phyloP scores from a whole-genome alignment of 768 basidiomycete genomes.

The Fomitopsis serialis region DNA sequence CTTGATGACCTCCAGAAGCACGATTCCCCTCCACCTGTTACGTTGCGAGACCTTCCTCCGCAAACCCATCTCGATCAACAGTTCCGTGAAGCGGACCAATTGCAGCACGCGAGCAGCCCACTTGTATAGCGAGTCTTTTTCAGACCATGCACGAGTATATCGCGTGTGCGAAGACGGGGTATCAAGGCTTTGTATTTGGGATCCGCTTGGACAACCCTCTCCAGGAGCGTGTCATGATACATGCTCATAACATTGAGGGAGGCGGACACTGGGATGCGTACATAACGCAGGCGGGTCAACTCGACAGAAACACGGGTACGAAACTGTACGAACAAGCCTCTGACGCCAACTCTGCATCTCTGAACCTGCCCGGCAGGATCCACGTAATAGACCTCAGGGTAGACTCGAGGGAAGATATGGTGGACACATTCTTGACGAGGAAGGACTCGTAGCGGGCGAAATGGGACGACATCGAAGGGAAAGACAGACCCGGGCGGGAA shows the following conservation, averaged over 20 bases:
- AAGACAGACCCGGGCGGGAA: conserved; percentile 1
- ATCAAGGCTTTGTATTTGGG: conserved; percentile 73
- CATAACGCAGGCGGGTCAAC: conserved; percentile 4
- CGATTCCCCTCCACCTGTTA: conserved; percentile 68
- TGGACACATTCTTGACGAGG: conserved; percentile 77
- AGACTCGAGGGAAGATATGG: conserved; percentile 85
- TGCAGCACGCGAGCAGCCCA: conserved; percentile 74
- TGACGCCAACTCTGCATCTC: conserved; percentile 93
- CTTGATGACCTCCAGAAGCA: conserved; percentile 83
- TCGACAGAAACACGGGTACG: conserved; percentile 8
- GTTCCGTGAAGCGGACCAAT: conserved; percentile 73
- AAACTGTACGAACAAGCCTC: conserved; percentile 73
- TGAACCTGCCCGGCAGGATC: conserved; percentile 95
- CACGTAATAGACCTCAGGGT: conserved; percentile 87
- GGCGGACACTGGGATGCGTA: conserved; percentile 64
- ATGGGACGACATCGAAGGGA: conserved; percentile 50
- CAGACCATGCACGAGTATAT: conserved; percentile 85
- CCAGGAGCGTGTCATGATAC: conserved; percentile 93
- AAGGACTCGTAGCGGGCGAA: conserved; percentile 76
- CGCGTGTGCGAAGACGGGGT: conserved; percentile 74
- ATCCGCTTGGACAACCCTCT: conserved; percentile 55
- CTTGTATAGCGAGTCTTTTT: conserved; percentile 65
- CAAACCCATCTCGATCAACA: conserved; percentile 87
- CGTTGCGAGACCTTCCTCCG: conserved; percentile 62
- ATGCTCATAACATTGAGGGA: conserved; percentile 80